Conservation (phyloP, 495 filamentous ascomycete genomes). For the Pyrenula massariospora region DNA sequence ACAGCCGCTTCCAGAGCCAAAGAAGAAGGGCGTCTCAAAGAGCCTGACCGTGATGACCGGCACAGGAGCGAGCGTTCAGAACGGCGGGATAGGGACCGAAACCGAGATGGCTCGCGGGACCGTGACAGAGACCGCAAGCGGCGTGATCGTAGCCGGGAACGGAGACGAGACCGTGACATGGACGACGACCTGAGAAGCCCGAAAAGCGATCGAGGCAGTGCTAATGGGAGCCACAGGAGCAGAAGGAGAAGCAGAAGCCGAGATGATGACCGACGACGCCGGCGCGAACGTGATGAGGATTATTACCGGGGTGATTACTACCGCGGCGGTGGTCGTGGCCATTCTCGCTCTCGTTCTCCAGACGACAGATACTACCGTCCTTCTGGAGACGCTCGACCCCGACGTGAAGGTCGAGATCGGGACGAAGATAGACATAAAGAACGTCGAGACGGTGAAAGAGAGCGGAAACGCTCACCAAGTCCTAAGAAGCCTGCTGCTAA, state of each 20-base stretch:
- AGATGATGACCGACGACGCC: conserved; percentile 67
- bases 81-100: conserved; percentile 42
- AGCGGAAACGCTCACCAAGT: conserved; percentile 38
- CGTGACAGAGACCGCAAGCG: conserved; percentile 50
- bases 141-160: conserved; percentile 52
- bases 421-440: conserved; percentile 38
- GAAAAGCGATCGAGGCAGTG: conserved; percentile 69
- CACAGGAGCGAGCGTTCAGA: conserved; percentile 44
- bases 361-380: conserved; percentile 69
- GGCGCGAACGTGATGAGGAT: conserved; percentile 65
- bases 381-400: conserved; percentile 43
- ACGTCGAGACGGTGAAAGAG: conserved; percentile 40
- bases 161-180: conserved; percentile 48
- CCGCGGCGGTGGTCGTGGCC: conserved; percentile 56
- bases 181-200: conserved; percentile 59
- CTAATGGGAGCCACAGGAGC: conserved; percentile 71
- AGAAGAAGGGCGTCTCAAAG: conserved; percentile 37
- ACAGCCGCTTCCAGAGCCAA: conserved; percentile 56
- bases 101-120: conserved; percentile 34
- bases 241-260: conserved; percentile 73
- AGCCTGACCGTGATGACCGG: conserved; percentile 38
- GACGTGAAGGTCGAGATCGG: conserved; percentile 33
- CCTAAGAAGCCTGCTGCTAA: conserved; percentile 25
- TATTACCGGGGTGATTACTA: conserved; percentile 59
- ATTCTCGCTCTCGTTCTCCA: conserved; percentile 67